A percentile compares a stretch with the other conserved stretches of the same genome.
These are phyloP conservation scores for Petunia secreta DNA, from an alignment of 257 asterid genomes.

Conservation along the genomic window DNA sequence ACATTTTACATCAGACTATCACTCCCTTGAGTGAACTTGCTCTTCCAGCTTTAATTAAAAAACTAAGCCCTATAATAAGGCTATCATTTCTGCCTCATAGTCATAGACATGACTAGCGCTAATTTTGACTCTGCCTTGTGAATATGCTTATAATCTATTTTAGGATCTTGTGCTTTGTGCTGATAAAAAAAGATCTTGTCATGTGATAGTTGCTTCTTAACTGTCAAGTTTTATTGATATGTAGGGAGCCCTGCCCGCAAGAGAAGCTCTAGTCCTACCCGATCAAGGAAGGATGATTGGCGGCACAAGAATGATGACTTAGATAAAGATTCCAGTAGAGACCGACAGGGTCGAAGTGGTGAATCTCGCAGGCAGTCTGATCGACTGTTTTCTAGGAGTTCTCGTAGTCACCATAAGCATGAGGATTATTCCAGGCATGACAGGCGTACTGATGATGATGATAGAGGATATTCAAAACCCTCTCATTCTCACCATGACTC, in stretches of 20 bases:
- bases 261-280: conserved; percentile 60
- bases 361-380: conserved; percentile 64
- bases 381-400: conserved; percentile 59
- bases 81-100: not conserved
- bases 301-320: conserved; percentile 56
- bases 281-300: conserved; percentile 53
- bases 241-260: conserved; percentile 69
- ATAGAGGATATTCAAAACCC: conserved; percentile 65
- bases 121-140: conserved; percentile 7
- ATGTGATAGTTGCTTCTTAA: conserved; percentile 20
- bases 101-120: not conserved
- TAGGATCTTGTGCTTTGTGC: not conserved
- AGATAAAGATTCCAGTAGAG: conserved; percentile 45
- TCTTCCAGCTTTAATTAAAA: conserved; percentile 1
- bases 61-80: not conserved
- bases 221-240: conserved; percentile 42
- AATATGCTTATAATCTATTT: not conserved
- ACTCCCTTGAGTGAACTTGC: not conserved
- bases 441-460: conserved; percentile 63
- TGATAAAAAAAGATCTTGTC: not conserved
- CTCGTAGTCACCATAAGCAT: conserved; percentile 44
- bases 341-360: conserved; percentile 50
- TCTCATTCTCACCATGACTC: conserved; percentile 64
- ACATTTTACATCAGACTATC: not conserved
- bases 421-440: conserved; percentile 63